A percentile compares a stretch with the other conserved stretches of the same genome.
phyloP scores from a whole-genome alignment of 73 alveolate genomes.

The Paramecium primaurelia region DNA sequence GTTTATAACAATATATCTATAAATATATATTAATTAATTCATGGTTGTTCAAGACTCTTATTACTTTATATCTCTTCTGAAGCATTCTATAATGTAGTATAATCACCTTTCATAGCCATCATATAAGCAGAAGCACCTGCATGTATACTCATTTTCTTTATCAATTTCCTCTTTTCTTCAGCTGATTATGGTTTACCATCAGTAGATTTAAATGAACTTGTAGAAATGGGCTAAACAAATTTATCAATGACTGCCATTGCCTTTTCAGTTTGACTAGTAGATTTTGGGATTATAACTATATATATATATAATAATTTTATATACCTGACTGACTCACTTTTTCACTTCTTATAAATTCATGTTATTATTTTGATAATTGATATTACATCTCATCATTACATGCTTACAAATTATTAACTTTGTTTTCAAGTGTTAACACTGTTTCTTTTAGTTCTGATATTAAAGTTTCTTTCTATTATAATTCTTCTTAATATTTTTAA shows the following conservation, averaged over 20 bases:
- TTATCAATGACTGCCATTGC: neutral
- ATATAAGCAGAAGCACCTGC: conserved; percentile 1
- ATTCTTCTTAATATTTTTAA: neutral
- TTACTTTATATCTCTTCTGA: neutral
- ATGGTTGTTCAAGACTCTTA: neutral
- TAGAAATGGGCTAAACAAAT: neutral
- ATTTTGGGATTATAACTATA: neutral
- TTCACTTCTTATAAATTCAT: neutral
- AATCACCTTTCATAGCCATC: conserved; percentile 1
- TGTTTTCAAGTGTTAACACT: neutral
- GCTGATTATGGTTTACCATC: neutral
- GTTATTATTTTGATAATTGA: neutral
- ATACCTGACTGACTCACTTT: neutral
- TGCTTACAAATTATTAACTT: neutral
- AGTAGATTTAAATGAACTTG: neutral
- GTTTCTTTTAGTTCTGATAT: neutral
- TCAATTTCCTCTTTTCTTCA: neutral
- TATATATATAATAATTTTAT: neutral
- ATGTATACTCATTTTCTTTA: neutral
- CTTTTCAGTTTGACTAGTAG: neutral
- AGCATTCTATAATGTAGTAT: neutral
- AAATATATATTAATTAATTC: neutral
- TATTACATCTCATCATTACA: neutral
- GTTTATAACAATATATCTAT: neutral
- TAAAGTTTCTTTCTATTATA: neutral